These are phyloP conservation scores for Aspergillus panamensis DNA, from an alignment of 495 filamentous ascomycete species.

Conservation along the genomic window DNA sequence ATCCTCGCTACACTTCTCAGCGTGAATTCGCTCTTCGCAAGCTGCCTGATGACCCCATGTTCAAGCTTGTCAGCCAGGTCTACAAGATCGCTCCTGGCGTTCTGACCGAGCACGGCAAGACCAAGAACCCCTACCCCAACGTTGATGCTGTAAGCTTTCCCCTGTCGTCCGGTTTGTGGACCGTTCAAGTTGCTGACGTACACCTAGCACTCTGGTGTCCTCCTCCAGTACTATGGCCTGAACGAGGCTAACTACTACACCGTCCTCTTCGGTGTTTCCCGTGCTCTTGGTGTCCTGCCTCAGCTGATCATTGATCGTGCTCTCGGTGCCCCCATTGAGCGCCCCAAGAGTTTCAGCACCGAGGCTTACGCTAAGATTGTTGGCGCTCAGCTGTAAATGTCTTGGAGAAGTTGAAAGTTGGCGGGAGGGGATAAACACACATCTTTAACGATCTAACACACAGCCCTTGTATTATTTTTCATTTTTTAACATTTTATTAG, in stretches of 20 bases:
- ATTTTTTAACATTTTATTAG: conserved; percentile 29
- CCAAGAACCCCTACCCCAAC: conserved; percentile 84
- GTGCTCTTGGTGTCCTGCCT: conserved; percentile 95
- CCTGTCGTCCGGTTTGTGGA: conserved; percentile 16
- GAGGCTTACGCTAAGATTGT: conserved; percentile 94
- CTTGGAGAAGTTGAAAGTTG: conserved; percentile 17
- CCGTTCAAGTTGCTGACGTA: conserved; percentile 26
- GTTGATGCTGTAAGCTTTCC: conserved; percentile 58
- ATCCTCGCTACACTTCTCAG: conserved; percentile 96
- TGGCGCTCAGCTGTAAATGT: conserved; percentile 77
- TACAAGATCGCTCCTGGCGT: conserved; percentile 99
- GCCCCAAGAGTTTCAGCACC: conserved; percentile 96
- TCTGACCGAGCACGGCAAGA: conserved; percentile 98
- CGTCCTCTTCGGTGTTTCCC: conserved; percentile 96
- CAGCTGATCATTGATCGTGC: conserved; percentile 99
- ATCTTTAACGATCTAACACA: conserved; percentile 20
- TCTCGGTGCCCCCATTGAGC: conserved; percentile 64
- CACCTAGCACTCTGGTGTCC: conserved; percentile 82
- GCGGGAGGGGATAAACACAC: conserved; percentile 1
- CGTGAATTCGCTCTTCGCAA: conserved; percentile 90
- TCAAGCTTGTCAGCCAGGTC: conserved; percentile 98
- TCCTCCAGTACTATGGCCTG: conserved; percentile 98
- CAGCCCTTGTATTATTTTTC: conserved; percentile 27
- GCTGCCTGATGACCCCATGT: conserved; percentile 95
- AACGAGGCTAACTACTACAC: conserved; percentile 99